Base-by-base conservation (phyloP, 2,329 filamentous ascomycete genomes). In the Cercospora sojina region DNA sequence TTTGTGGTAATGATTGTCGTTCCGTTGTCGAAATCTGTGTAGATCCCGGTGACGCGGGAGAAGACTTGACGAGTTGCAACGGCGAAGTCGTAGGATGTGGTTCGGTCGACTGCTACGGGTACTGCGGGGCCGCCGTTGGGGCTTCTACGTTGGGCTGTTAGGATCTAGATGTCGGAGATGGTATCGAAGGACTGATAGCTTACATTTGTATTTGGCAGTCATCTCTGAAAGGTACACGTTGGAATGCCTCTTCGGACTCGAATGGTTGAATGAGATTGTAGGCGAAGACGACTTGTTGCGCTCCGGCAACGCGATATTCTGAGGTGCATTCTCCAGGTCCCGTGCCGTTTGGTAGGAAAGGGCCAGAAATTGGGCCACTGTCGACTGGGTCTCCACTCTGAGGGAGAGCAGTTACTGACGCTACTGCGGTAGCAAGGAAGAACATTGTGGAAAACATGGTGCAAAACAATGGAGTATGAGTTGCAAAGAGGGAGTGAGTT, bases 201-300 rank as follows among this genome's bases (percentile, higher is more conserved):
- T 31, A 55, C 51, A 55, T 55, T 13, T 49, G 59, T 9, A 55
- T 60, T n/a, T 64, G 32, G 27, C 64, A 67, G 18, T 67, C 60
- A 5, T 67, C 64, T 53, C 53, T 18, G 18, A 67, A 56, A 13
- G 64, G 64, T 55, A 67, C 47, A n/a, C 64, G 51, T 13, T 67
- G 64, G 35, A 67, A 67, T 53, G 65, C 65, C 18, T 64, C 65
- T 23, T 56, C 65, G 3, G 65, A 67, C 29, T 67, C 53, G 9
- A 55, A 62, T 6, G 61, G 56, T 23, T 56, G 25, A 1, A 67
- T 57, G 16, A 64, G 65, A 49, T 67, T 67, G 56, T 67, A 67
- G 2, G 61, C 61, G 31, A 64, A 64, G 16, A 32, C 25, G 12
- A 55, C 23, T 31, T 55, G 51, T 10, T 55, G 23, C 0, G 51